Base-by-base conservation (phyloP, 176 grass and related monocot species). In the Oryza rufipogon region DNA sequence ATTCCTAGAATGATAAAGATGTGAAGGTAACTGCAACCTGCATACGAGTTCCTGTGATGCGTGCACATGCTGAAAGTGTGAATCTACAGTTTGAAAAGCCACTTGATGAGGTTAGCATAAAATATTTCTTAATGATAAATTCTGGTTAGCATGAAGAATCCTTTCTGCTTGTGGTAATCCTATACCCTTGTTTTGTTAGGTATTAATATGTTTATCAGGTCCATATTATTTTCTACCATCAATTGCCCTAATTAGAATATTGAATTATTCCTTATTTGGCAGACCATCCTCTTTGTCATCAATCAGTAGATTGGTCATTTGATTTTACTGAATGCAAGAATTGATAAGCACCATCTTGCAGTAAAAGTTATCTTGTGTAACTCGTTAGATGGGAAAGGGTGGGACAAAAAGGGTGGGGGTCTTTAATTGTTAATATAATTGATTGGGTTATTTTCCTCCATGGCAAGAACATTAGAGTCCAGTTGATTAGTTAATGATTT, bases 21-120 rank as follows among this genome's bases (percentile, higher is more conserved):
- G 91, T 96, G 44, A 96, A 93, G 87, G 86, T 99, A 70, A 95
- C 96, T 30, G 93, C 93, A 7, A 99, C 96, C 69, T 99, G 96
- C 64, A 92, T 99, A 86, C 88, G 96, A 73, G 96, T 99, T 76
- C 91, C 96, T 82, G 88, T 93, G 36, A 92, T 99, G 96, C 89
- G 93, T 23, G 96, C 96, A 0, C 96, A 99, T 84, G 91, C 88
- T 33, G 96, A 96, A 89, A 94, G 91, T 76, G 84, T 99, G 64
- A 99, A 99, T 79, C 93, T 99, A 28, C 93, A 94, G 77, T 94
- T 99, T 90, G 91, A 94, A 73, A 96, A 96, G 44, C 88, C 96
- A 89, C 81, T 99, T 71, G 91, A 96, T 77, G 96, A 96, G 96
- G 96, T 95, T 63, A 93, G 91, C 78, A 81, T 34, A 64, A 38